Evolutionary conservation across 805 yeast species (phyloP).

Genomic region (Danielozyma ontarioensis): DNA sequence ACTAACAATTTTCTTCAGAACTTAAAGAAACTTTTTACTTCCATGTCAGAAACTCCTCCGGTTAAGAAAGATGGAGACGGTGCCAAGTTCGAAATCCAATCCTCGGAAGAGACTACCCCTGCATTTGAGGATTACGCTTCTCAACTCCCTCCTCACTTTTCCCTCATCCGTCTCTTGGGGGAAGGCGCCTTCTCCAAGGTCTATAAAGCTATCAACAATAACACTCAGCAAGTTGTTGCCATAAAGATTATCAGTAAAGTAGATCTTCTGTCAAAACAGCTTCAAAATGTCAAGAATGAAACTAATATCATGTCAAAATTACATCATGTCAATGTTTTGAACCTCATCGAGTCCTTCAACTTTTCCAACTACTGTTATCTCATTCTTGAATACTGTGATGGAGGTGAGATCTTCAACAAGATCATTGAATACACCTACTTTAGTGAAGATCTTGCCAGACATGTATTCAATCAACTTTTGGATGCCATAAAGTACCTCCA

Average conservation of each 20-base stretch:
- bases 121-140: background rate
- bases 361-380: constrained; percentile 52
- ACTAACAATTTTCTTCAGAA: constrained; percentile 7
- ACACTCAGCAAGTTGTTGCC: constrained; percentile 50
- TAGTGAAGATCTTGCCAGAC: constrained; percentile 66
- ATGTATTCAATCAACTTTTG: constrained; percentile 68
- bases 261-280: constrained; percentile 46
- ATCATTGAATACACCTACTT: constrained; percentile 75
- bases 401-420: constrained; percentile 80
- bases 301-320: constrained; percentile 67
- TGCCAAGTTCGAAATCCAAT: no score
- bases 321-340: constrained; percentile 56
- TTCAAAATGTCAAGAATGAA: constrained; percentile 61
- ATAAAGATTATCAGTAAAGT: constrained; percentile 69
- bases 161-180: constrained; percentile 42
- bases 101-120: background rate
- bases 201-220: constrained; percentile 57
- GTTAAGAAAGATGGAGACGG: no score
- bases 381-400: constrained; percentile 62
- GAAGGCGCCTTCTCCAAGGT: constrained; percentile 93
- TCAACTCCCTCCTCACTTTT: constrained; percentile 26
- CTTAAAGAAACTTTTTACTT: constrained; percentile 4
- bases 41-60: no score
- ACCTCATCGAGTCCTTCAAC: constrained; percentile 50
- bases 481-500: constrained; percentile 67